Percentiles rank a stretch among this genome's conserved stretches.
These are phyloP conservation scores for Aspergillus sclerotioniger DNA, from an alignment of 495 filamentous ascomycete genomes.

Conservation along the genomic window DNA sequence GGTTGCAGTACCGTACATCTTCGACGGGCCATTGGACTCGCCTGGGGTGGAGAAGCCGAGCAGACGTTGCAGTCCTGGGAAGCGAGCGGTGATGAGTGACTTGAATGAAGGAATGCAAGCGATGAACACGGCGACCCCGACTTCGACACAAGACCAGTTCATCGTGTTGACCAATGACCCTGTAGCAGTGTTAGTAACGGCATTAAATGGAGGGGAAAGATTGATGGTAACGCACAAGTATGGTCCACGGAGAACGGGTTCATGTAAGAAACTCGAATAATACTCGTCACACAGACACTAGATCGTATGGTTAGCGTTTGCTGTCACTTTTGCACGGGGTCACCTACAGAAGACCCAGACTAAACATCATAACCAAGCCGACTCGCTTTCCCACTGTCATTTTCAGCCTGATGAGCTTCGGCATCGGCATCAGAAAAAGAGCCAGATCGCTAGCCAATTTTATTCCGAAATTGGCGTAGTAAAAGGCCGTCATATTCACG, in stretches of 20 bases:
- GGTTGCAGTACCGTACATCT: conserved; percentile 14
- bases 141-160: conserved; percentile 26
- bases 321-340: background rate
- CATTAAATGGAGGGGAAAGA: background rate
- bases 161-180: conserved; percentile 20
- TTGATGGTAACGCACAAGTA: conserved; percentile 15
- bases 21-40: conserved; percentile 11
- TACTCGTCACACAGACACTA: conserved; percentile 22
- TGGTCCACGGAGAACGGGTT: conserved; percentile 21
- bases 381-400: conserved; percentile 29
- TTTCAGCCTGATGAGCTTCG: conserved; percentile 25
- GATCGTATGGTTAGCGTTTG: background rate
- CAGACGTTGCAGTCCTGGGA: conserved; percentile 17
- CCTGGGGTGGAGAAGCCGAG: conserved; percentile 15
- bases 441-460: conserved; percentile 33
- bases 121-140: conserved; percentile 23
- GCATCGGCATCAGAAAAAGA: conserved; percentile 33
- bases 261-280: conserved; percentile 24
- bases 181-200: background rate
- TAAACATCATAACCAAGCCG: conserved; percentile 32
- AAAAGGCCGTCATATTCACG: conserved; percentile 16
- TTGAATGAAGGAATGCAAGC: conserved; percentile 23
- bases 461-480: conserved; percentile 23
- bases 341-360: conserved; percentile 34
- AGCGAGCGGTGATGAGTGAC: conserved; percentile 19